Evolutionary conservation across 148 eudicot genomes (phyloP), one percentile per base, ranked within the genome.

Genomic region (Limonium bicolor): DNA sequence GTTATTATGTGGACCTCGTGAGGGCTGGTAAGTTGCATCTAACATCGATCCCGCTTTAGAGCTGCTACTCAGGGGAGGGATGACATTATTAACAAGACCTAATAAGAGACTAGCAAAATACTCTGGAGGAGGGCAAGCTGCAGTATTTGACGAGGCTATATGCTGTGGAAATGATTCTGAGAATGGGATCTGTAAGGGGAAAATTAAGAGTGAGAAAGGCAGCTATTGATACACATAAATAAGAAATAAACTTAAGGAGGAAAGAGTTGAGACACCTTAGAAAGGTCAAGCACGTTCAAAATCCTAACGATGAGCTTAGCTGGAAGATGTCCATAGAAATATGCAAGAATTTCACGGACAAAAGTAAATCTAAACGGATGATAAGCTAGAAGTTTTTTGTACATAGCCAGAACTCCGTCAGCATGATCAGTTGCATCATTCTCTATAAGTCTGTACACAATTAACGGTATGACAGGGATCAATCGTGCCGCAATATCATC

Each of bases 331-430:
- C 94, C 88, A 39, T 90, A 85, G 61, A 90, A 90, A 69, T 90
- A 90, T 50, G 99, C 82, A 55, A 90, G 73, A 57, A 85, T 84
- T 45, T 90, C 99, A 48, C 99, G 99, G 46, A 90, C 99, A 75
- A 90, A 90, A 13, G 99, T 90, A 54, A 90, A 81, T 61, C 82
- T 73, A 41, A 90, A 51, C 52, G 99, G 95, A 61, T 90, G 70
- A 54, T 85, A 73, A 50, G 72, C 80, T 58, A 90, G 66, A 65
- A 90, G 69, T 47, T 64, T 38, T 14, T 70, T 73, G 59, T 77
- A 90, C 50, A 70, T 50, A 51, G 56, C 74, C 18, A 90, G 66
- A 61, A 90, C 80, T 68, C 88, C 76, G 29, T 90, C 99, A 30
- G 94, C 99, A 13, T 72, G 78, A 53, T 90, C 99, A 28, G 55